Percentiles rank a stretch among this genome's conserved stretches.
Conservation (phyloP, 2,329 filamentous ascomycete genomes). For the Gremmenia infestans region DNA sequence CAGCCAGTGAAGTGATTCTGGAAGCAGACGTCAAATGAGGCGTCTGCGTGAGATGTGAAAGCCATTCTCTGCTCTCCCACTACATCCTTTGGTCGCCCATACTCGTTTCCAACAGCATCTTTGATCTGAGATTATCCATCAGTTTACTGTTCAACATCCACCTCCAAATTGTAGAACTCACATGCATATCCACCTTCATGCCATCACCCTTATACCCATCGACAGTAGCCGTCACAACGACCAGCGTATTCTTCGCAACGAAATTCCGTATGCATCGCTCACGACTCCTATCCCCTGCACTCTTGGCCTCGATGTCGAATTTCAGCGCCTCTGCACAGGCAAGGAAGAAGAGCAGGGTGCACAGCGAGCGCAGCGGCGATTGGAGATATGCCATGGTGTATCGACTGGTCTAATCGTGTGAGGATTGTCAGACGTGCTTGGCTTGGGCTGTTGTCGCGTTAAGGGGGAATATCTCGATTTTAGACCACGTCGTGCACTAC, state of each 20-base stretch:
- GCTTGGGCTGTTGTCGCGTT: slow-evolving; percentile 12
- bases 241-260: slow-evolving; percentile 83
- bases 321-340: slow-evolving; percentile 67
- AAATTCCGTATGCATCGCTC: slow-evolving; percentile 97
- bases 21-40: slow-evolving; percentile 94
- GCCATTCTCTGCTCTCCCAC: slow-evolving; percentile 78
- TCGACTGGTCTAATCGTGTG: slow-evolving; percentile 14
- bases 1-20: slow-evolving; percentile 72
- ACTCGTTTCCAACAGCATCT: slow-evolving; percentile 93
- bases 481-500: slow-evolving; percentile 6
- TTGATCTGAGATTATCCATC: slow-evolving; percentile 61
- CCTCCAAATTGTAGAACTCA: slow-evolving; percentile 41
- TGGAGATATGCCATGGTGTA: slow-evolving; percentile 44
- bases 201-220: slow-evolving; percentile 86
- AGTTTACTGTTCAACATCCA: slow-evolving; percentile 2
- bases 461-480: slow-evolving; percentile 14
- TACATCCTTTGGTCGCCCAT: slow-evolving; percentile 85
- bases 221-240: slow-evolving; percentile 89
- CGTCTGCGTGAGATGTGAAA: slow-evolving; percentile 88
- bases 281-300: slow-evolving; percentile 58
- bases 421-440: slow-evolving; percentile 3
- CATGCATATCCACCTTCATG: slow-evolving; percentile 89
- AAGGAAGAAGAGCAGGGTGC: slow-evolving; percentile 52
- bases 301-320: slow-evolving; percentile 79
- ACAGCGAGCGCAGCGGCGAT: slow-evolving; percentile 53